These are phyloP conservation scores for Vaccinium corymbosum DNA, from an alignment of 148 eudicot species.

Conservation along the genomic window DNA sequence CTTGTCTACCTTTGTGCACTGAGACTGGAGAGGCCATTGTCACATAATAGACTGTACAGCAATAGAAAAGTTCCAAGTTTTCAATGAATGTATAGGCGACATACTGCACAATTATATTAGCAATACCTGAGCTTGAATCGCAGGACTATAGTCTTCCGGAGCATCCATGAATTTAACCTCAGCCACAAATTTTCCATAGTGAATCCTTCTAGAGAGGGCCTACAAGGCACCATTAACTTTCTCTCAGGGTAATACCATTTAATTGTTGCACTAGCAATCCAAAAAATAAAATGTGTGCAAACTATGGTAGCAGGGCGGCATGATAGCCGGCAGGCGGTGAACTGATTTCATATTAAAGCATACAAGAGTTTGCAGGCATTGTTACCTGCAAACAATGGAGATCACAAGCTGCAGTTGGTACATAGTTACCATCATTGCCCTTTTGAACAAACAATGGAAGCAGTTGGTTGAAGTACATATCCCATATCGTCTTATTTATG, in stretches of 20 bases:
- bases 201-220: constrained; percentile 90
- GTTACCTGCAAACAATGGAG: constrained; percentile 78
- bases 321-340: neutral
- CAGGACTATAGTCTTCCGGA: constrained; percentile 57
- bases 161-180: constrained; percentile 67
- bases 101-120: neutral
- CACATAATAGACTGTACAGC: neutral
- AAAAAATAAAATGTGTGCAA: neutral
- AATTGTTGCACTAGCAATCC: neutral
- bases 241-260: neutral
- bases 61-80: too few relatives aligned
- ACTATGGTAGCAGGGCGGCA: neutral
- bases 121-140: constrained; percentile 63
- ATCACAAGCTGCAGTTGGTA: constrained; percentile 56
- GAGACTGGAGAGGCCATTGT: neutral
- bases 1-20: neutral
- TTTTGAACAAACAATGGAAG: constrained; percentile 50
- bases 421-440: constrained; percentile 84
- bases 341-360: neutral
- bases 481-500: constrained; percentile 63
- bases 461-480: constrained; percentile 55
- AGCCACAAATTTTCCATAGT: constrained; percentile 83
- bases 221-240: constrained; percentile 21
- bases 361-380: neutral
- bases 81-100: too few relatives aligned